Evolutionary conservation across 108 stramenopile species (phyloP).

Genomic region (Ochromonas danica): DNA sequence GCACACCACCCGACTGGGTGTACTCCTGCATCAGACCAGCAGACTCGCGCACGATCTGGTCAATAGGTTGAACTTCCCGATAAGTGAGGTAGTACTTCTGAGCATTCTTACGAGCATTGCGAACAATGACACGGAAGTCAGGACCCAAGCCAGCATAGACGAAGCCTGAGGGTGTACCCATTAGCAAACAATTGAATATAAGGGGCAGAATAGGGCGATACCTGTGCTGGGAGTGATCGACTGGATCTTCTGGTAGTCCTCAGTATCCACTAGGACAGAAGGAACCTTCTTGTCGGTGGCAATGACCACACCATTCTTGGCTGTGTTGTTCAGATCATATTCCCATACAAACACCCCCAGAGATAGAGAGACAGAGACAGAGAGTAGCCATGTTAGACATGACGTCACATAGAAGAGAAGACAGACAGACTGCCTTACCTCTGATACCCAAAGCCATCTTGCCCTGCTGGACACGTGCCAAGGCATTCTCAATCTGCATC

Average conservation of each 20-base stretch:
- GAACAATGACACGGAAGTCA: conserved; percentile 95
- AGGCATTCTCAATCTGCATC: conserved; percentile 96
- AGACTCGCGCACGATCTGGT: conserved; percentile 83
- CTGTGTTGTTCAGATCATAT: no score
- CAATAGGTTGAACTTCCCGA: conserved; percentile 76
- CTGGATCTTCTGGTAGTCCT: conserved; percentile 82
- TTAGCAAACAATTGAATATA: not conserved
- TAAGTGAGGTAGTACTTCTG: conserved; percentile 86
- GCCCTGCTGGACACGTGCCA: conserved; percentile 95
- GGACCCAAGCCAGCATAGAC: conserved; percentile 97
- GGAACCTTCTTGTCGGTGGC: conserved; percentile 96
- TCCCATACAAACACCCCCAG: no score
- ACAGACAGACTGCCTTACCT: conserved; percentile 42
- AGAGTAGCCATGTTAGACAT: no score
- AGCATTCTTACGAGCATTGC: conserved; percentile 86
- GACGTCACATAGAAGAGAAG: not conserved
- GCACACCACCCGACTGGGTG: conserved; percentile 87
- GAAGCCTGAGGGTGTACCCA: no score
- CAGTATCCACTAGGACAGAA: conserved; percentile 76
- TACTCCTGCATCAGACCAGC: conserved; percentile 97
- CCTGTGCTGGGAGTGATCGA: conserved; percentile 69
- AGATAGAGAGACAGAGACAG: no score
- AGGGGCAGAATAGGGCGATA: not conserved
- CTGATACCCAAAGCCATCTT: conserved; percentile 89
- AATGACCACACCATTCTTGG: conserved; percentile 96